Base-by-base conservation (phyloP, 768 basidiomycete genomes). In the Mrakia hoshinonis region DNA sequence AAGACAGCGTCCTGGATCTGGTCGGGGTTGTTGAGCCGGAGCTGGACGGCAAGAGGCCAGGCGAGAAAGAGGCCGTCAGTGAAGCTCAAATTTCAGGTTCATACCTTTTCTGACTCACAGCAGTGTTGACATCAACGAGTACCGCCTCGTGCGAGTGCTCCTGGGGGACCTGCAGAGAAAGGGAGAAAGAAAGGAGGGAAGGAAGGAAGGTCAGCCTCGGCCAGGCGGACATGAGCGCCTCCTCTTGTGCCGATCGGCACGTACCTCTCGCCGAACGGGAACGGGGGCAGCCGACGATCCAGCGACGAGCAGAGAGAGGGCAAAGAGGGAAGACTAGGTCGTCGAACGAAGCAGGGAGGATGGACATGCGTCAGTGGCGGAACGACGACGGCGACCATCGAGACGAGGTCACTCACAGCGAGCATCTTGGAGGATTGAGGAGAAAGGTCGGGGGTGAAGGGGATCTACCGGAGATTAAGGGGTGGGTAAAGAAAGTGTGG, bases 121-220 rank as follows among this genome's bases (percentile, higher is more conserved):
- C 82, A 12, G 81, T 75, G 51, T 83, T 81, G 55, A 87, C 85
- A 68, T 84, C 78, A 6, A 81, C 83, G 72, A 87, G 79, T 78
- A 86, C 83, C 67, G 80, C 78, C 75, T 87, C 83, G 77, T 89
- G 87, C 15, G 86, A 87, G 80, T 87, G 86, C 77, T 88, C 87
- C 86, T 74, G 0, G 63, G 61, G 52, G 73, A 68, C 43, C 43
- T 43, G 43, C 6, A 15, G 6, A 15, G 6, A 43, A 6, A 43
- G 43, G 6, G 43, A 43, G 15, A 7, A 7, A 7, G 43, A 15
- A 15, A 15, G 43, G 43, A 15, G 43, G 43, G 43, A 15, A 58
- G 46, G 22, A 10, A 22, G 11, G 20, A 55, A 43, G 43, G 43
- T 62, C 12, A 65, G 15, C n/a, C n/a, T n/a, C n/a, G n/a, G n/a